Percentiles rank a stretch among this genome's conserved stretches.
phyloP scores from a whole-genome alignment of 176 grass and related monocot species.

The Musa itinerans region DNA sequence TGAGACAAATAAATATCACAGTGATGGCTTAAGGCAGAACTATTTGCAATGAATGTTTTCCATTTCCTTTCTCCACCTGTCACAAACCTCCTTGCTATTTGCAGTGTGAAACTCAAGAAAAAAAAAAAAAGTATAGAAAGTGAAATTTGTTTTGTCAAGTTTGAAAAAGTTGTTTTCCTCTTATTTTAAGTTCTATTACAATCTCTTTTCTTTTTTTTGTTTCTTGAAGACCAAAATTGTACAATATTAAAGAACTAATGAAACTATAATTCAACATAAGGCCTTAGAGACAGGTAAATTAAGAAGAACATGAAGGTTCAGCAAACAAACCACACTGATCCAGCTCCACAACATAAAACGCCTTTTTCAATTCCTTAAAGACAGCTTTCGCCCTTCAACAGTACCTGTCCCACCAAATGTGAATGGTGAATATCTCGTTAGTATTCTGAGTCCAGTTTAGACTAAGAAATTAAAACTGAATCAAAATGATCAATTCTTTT shows the following conservation, averaged over 20 bases:
- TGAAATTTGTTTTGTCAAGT: too few relatives aligned
- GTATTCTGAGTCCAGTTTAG: not conserved
- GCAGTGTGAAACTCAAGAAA: too few relatives aligned
- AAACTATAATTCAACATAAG: not conserved
- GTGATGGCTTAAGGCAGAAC: too few relatives aligned
- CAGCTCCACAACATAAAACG: slow-evolving; percentile 51
- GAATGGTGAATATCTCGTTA: not conserved
- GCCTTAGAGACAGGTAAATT: not conserved
- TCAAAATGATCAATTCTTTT: not conserved
- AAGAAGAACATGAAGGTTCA: not conserved
- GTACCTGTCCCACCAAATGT: slow-evolving; percentile 29
- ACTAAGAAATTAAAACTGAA: not conserved
- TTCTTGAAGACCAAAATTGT: not conserved
- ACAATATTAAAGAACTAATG: not conserved
- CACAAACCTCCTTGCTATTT: too few relatives aligned
- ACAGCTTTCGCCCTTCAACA: slow-evolving; percentile 53
- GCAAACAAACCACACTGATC: slow-evolving; percentile 46
- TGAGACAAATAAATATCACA: too few relatives aligned
- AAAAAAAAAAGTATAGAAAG: too few relatives aligned
- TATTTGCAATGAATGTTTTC: too few relatives aligned
- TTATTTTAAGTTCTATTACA: too few relatives aligned
- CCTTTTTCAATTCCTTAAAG: slow-evolving; percentile 54
- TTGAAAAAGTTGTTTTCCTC: too few relatives aligned
- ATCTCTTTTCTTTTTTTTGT: not conserved
- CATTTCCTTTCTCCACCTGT: too few relatives aligned